Base-by-base conservation (phyloP, 805 yeast species). In the Yamadazyma sp. region DNA sequence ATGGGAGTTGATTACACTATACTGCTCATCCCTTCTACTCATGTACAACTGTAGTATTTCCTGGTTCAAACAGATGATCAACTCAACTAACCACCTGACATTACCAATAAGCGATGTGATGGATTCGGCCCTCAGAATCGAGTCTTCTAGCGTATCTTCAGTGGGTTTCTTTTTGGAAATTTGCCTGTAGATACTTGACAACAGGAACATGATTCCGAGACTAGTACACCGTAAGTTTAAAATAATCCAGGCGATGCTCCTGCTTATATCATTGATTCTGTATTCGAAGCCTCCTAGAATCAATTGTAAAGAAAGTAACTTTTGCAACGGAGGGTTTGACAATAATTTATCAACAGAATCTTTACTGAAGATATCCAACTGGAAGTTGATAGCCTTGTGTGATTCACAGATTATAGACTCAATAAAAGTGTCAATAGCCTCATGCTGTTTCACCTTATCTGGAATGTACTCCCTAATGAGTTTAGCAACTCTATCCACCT, bases 71-170 rank as follows among this genome's bases (percentile, higher is more conserved):
- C 77, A 79, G 1, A 82, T 77, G 38, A 87, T 69, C 43, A 87
- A 77, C 54, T 89, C 96, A 21, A 87, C 74, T 47, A 86, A 75
- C 96, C 97, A 91, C 50, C 87, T 77, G 6, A 84, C 78, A 26
- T 84, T 77, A 0, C 97, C 97, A n/a, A 86, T 59, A 8, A 80
- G 66, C 12, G 68, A 62, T 29, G 81, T 65, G 3, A 84, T 70
- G 44, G 78, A 70, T 48, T 83, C 89, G 24, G 81, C 82, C 47
- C 88, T 67, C 7, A 72, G 64, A 15, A 74, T 66, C 1, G 80
- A 70, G 37, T 78, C 82, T 42, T 68, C 75, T 31, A 74, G 54
- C 13, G 67, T 67, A 43, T 80, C 84, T 24, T 72, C 70, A 2
- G 66, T 54, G 4, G 73, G 71, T 25, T 75, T 76, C 47, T 78